Conservation (phyloP, 768 basidiomycete genomes). For the Chlorophyllum brunneum region DNA sequence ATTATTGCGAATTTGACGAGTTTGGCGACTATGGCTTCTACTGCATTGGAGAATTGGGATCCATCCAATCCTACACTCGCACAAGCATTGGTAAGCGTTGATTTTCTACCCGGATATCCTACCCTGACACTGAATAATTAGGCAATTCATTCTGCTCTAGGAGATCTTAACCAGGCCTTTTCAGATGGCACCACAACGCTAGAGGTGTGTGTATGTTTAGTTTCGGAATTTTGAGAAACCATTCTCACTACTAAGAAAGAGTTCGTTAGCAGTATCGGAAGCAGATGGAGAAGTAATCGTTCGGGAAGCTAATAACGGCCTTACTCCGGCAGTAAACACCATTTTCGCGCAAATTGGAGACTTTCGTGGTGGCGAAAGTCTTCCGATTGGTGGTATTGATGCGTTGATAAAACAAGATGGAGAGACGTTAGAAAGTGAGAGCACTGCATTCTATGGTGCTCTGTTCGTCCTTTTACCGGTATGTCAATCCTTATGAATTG, state of each 20-base stretch:
- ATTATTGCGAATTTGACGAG: neutral
- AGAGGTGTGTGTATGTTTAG: neutral
- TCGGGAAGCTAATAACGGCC: neutral
- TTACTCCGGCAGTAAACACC: neutral
- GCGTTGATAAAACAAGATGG: neutral
- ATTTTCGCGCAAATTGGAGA: neutral
- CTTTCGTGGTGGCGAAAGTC: neutral
- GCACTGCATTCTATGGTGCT: neutral
- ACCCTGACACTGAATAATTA: too few species aligned
- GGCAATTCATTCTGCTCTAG: neutral
- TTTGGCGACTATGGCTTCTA: neutral
- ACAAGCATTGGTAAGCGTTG: neutral
- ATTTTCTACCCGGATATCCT: too few species aligned
- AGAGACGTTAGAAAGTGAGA: neutral
- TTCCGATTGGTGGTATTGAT: neutral
- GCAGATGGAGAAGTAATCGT: neutral
- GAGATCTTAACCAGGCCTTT: neutral
- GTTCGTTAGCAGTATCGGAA: too few species aligned
- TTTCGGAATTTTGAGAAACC: too few species aligned
- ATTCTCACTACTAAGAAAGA: too few species aligned
- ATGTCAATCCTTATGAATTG: neutral
- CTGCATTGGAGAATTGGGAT: neutral
- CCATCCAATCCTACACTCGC: neutral
- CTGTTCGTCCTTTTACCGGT: neutral
- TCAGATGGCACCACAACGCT: neutral